Base-by-base conservation (phyloP, 2,329 filamentous ascomycete species). In the Penicillium sp. region DNA sequence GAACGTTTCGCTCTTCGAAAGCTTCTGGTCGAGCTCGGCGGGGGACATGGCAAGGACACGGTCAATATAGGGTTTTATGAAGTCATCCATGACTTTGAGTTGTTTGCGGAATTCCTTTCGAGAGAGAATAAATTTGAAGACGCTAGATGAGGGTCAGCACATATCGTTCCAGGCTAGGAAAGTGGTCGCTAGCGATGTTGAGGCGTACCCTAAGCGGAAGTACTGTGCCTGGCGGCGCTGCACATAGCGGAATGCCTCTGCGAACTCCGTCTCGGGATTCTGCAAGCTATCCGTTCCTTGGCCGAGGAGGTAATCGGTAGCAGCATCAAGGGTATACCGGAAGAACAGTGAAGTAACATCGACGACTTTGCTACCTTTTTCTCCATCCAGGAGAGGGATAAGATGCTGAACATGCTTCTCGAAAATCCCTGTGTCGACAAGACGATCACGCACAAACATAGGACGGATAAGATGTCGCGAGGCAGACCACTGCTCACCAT, bases 261-360 rank as follows among this genome's bases (percentile, higher is more conserved):
- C 91, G 71, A 97, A 96, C 19, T 85, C 82, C 15, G 89, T 86
- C 46, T 86, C 83, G 1, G 89, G 87, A 48, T 88, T 87, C 45
- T 79, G 76, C 38, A 84, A 67, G 69, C 84, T 87, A 41, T 84
- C 87, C 26, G 93, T 90, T 66, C 90, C 90, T 60, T 88, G 82
- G 3, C 93, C 93, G 0, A 97, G 84, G 41, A 97, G 81, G 74
- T 96, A 97, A 70, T 95, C 91, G 0, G 93, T 96, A 3, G 91
- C 88, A 7, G 91, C 89, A 73, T 97, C 93, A 19, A 97, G 83
- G 0, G 92, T 93, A 73, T 88, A 93, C 23, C 91, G 85, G 80
- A 92, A 96, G 77, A 97, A 89, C 53, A 97, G 80, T 62, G 93
- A 88, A 60, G 86, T 85, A 9, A 94, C 85, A 69, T 96, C 89